phyloP scores from a whole-genome alignment of 306 rosid species.

The Rubus parviflorus region DNA sequence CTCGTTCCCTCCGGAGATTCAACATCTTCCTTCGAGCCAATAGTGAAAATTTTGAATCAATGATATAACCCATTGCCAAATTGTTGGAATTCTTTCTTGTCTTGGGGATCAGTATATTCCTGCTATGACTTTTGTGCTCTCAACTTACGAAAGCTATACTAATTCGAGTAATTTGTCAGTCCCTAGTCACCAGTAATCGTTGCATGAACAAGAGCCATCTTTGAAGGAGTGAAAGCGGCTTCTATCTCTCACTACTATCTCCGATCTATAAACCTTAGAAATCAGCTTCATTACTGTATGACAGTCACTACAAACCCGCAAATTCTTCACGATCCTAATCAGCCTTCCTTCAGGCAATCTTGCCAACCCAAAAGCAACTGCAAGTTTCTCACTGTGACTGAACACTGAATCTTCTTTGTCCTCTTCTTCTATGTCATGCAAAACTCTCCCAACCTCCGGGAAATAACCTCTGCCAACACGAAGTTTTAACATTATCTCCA shows the following conservation, averaged over 20 bases:
- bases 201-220: conserved; percentile 73
- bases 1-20: neutral
- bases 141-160: neutral
- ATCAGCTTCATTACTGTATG: conserved; percentile 81
- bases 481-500: conserved; percentile 65
- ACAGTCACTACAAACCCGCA: conserved; percentile 77
- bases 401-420: conserved; percentile 78
- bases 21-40: neutral
- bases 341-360: conserved; percentile 49
- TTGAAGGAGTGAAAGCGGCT: conserved; percentile 79
- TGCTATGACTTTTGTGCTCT: neutral
- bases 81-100: neutral
- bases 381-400: conserved; percentile 85
- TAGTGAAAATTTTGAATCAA: neutral
- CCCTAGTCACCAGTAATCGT: conserved; percentile 64
- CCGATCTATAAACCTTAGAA: conserved; percentile 64
- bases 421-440: conserved; percentile 85
- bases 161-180: neutral
- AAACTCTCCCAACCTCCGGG: conserved; percentile 58
- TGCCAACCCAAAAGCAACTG: conserved; percentile 77
- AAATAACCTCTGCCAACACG: conserved; percentile 56
- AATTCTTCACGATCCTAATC: conserved; percentile 76
- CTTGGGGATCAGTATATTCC: neutral
- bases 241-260: conserved; percentile 75
- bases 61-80: neutral